phyloP scores from a whole-genome alignment of 2,329 filamentous ascomycete species.

The Chaetothyriales sp. region DNA sequence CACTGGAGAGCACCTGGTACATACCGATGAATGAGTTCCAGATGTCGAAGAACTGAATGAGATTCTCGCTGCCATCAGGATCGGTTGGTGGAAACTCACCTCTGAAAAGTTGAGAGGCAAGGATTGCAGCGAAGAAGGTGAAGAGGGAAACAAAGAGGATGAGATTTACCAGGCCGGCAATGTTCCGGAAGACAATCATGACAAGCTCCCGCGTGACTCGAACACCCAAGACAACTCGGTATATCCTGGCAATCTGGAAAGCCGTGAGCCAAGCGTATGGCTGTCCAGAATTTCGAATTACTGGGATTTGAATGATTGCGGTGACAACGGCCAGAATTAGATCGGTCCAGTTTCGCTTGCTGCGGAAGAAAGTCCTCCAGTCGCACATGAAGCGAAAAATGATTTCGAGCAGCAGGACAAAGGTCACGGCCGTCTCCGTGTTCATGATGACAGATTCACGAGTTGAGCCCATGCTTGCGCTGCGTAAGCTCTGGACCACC shows the following conservation, averaged over 20 bases:
- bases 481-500: slow-evolving; percentile 64
- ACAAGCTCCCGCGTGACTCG: slow-evolving; percentile 80
- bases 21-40: slow-evolving; percentile 95
- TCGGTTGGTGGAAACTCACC: slow-evolving; percentile 63
- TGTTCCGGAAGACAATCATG: slow-evolving; percentile 73
- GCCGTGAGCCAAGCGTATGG: slow-evolving; percentile 77
- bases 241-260: slow-evolving; percentile 85
- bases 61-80: slow-evolving; percentile 46
- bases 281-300: slow-evolving; percentile 56
- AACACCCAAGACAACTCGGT: slow-evolving; percentile 80
- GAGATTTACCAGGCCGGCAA: slow-evolving; percentile 79
- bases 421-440: slow-evolving; percentile 62
- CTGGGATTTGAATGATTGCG: slow-evolving; percentile 69
- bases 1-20: slow-evolving; percentile 92
- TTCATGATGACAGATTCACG: slow-evolving; percentile 53
- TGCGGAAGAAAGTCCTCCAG: slow-evolving; percentile 66
- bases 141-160: slow-evolving; percentile 95
- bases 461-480: slow-evolving; percentile 54
- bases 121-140: slow-evolving; percentile 84
- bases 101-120: slow-evolving; percentile 83
- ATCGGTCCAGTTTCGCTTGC: slow-evolving; percentile 65
- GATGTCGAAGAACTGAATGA: slow-evolving; percentile 73
- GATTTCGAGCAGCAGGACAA: slow-evolving; percentile 71
- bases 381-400: slow-evolving; percentile 61
- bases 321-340: slow-evolving; percentile 68